phyloP scores from a whole-genome alignment of 2,329 filamentous ascomycete genomes.

The Lachnellula suecica region DNA sequence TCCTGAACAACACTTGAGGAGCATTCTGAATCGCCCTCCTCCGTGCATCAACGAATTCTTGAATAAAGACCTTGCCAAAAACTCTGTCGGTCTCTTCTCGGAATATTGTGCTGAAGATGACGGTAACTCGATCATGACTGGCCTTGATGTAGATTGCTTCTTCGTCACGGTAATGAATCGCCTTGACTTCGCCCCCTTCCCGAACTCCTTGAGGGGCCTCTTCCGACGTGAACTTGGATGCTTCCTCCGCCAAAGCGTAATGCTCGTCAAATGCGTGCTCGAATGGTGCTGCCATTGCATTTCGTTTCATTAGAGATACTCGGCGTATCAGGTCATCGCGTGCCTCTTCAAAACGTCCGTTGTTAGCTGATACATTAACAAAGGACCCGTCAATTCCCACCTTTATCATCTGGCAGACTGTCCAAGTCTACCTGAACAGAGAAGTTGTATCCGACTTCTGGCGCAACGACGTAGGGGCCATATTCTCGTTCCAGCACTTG shows the following conservation, averaged over 20 bases:
- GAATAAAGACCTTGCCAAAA: conserved; percentile 96
- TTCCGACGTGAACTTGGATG: conserved; percentile 89
- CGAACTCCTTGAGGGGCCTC: conserved; percentile 86
- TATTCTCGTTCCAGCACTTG: conserved; percentile 93
- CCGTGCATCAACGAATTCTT: conserved; percentile 97
- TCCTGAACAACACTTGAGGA: conserved; percentile 93
- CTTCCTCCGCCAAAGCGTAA: conserved; percentile 80
- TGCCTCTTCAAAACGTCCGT: conserved; percentile 53
- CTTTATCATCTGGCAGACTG: conserved; percentile 76
- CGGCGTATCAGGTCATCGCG: conserved; percentile 83
- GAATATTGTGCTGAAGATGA: conserved; percentile 99
- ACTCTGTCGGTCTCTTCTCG: conserved; percentile 96
- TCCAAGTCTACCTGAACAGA: conserved; percentile 89
- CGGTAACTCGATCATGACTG: conserved; percentile 93
- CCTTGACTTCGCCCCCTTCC: conserved; percentile 90
- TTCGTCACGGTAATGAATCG: conserved; percentile 97
- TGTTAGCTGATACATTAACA: conserved; percentile 7
- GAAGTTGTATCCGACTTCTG: conserved; percentile 94
- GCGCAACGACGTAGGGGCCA: conserved; percentile 81
- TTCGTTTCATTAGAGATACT: conserved; percentile 91
- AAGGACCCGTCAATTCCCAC: conserved; percentile 38
- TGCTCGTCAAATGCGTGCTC: conserved; percentile 96
- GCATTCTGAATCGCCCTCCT: conserved; percentile 96
- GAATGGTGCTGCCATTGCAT: conserved; percentile 98
- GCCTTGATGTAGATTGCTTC: conserved; percentile 99